These are phyloP conservation scores for Lasiosphaeria miniovina DNA, from an alignment of 495 filamentous ascomycete genomes.

Conservation along the genomic window DNA sequence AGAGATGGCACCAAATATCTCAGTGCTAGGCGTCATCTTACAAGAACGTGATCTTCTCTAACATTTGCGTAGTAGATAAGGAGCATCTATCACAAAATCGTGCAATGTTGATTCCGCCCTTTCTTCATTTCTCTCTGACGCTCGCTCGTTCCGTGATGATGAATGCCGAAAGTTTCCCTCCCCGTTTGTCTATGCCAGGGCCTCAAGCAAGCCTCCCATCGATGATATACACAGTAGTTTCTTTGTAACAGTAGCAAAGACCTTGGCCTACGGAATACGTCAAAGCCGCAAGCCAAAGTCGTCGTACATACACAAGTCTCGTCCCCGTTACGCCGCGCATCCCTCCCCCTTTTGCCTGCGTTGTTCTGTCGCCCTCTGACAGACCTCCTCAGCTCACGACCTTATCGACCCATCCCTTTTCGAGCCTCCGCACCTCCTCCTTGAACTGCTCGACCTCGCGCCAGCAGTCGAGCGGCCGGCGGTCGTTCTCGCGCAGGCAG, in stretches of 20 bases:
- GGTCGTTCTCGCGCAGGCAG: conserved; percentile 82
- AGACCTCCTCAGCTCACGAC: conserved; percentile 52
- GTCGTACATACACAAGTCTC: neutral
- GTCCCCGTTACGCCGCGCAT: neutral
- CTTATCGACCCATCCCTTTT: conserved; percentile 82
- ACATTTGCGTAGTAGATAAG: neutral
- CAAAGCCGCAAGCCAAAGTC: too few species aligned
- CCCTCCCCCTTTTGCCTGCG: neutral
- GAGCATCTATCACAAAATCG: too few species aligned
- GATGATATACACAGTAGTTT: too few species aligned
- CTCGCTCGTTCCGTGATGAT: too few species aligned
- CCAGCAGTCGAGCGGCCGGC: conserved; percentile 93
- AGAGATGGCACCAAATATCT: conserved; percentile 13
- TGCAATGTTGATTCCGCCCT: too few species aligned
- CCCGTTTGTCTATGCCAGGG: too few species aligned
- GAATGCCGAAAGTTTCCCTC: too few species aligned
- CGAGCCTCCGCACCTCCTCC: conserved; percentile 77
- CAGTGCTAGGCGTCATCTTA: conserved; percentile 4
- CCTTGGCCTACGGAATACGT: too few species aligned
- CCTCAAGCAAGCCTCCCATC: too few species aligned
- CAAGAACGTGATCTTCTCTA: conserved; percentile 16
- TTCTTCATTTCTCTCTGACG: too few species aligned
- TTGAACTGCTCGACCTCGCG: conserved; percentile 89
- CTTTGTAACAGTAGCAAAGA: too few species aligned
- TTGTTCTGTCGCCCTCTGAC: too few species aligned